Evolutionary conservation across 805 yeast species (phyloP), one percentile per base, ranked within the genome.

Genomic region (Saccharomycopsis synnaedendra): DNA sequence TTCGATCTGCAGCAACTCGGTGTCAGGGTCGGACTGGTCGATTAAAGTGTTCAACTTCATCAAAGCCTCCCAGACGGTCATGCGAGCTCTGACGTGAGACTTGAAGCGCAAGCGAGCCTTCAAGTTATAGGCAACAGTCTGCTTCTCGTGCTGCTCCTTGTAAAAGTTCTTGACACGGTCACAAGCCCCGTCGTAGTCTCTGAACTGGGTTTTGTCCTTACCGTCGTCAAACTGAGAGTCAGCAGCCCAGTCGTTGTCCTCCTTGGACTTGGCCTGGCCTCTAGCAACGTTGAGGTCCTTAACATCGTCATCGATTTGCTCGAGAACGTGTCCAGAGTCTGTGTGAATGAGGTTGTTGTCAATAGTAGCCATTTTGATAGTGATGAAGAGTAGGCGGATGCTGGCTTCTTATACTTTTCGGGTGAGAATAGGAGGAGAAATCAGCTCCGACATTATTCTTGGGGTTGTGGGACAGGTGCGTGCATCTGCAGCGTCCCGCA

Each of bases 21-120:
- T 81, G 58, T 81, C 87, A 0, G 87, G 87, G 58, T 81, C 87
- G 43, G 82, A 74, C 42, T 80, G 85, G 58, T 81, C 87, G 30
- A 81, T 66, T 30, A 81, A 62, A 53, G 75, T 72, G 58, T 80
- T 81, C 42, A 81, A 64, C 51, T 72, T 74, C 48, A 73, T 74
- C 8, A 81, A 59, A 0, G 85, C 86, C 46, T 78, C 85, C 86
- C 87, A 81, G 5, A 81, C 71, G 1, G 82, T 67, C 85, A 81
- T 80, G 44, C 70, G 65, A 46, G 82, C 86, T 55, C 86, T 61
- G 5, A 72, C 66, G 55, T 78, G 76, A 4, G 85, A 72, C 59
- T 79, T 78, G 67, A 80, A 80, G 60, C 78, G 79, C 42, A 79
- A 76, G 36, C 87, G 62, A 0, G 86, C 85, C 58, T 80, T 83